Evolutionary conservation across 2,329 filamentous ascomycete genomes (phyloP).

Genomic region (Gliomastix tumulicola): DNA sequence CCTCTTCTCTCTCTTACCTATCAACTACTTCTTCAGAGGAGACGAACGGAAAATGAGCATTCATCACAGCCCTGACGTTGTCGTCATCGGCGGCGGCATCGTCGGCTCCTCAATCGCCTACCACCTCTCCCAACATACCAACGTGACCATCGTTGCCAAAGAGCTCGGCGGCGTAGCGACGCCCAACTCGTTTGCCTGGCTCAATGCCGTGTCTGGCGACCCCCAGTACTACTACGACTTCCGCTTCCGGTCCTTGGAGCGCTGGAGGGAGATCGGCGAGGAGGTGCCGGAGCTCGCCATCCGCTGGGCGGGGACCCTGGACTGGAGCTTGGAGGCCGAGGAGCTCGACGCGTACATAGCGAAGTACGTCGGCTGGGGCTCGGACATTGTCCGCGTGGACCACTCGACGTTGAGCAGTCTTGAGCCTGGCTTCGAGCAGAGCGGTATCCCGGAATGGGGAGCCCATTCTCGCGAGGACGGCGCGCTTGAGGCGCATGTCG

Average conservation of each 20-base stretch:
- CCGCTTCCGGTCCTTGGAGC: conserved; percentile 16
- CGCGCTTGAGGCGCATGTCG: conserved; percentile 17
- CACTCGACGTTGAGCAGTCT: conserved; percentile 9
- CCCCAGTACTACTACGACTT: conserved; percentile 17
- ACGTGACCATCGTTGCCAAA: conserved; percentile 18
- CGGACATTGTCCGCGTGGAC: conserved; percentile 13
- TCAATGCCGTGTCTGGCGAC: conserved; percentile 18
- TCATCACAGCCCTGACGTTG: too few relatives aligned
- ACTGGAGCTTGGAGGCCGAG: conserved; percentile 12
- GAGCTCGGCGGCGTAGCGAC: conserved; percentile 19
- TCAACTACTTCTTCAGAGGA: too few relatives aligned
- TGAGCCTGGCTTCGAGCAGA: conserved; percentile 12
- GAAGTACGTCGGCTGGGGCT: conserved; percentile 13
- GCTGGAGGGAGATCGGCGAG: conserved; percentile 13
- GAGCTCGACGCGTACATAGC: conserved; percentile 12
- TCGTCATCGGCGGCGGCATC: conserved; percentile 17
- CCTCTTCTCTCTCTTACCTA: too few relatives aligned
- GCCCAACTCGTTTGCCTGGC: conserved; percentile 21
- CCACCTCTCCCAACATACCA: conserved; percentile 14
- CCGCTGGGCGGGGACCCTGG: conserved; percentile 15
- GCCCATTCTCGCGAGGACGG: conserved; percentile 13
- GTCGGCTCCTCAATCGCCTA: conserved; percentile 21
- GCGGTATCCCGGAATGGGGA: conserved; percentile 13
- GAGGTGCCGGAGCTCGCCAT: conserved; percentile 14
- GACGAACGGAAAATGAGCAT: too few relatives aligned